Evolutionary conservation across 495 filamentous ascomycete genomes (phyloP), one percentile per base, ranked within the genome.

Genomic region (Saxophila tyrrhenica): DNA sequence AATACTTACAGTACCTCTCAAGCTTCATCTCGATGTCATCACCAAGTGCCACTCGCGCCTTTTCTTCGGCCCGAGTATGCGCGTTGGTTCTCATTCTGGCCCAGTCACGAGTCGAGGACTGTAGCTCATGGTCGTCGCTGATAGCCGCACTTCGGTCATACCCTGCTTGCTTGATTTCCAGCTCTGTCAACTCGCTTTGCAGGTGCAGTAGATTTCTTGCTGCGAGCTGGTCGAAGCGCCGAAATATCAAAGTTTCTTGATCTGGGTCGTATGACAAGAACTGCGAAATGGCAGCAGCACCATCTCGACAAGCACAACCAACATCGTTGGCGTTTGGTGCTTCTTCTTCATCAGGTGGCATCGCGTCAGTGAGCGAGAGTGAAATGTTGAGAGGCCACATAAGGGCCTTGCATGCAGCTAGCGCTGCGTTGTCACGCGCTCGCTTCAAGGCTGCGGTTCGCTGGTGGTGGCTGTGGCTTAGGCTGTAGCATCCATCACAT

Each of bases 101-200:
- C 29, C 29, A 35, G 29, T 35, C 29, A 5, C 29, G 29, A 13
- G 5, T 35, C 29, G 29, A 35, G 7, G 13, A 35, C 13, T 5
- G 29, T 13, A 35, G 29, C 13, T 35, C 29, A 7, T 5, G 7
- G 13, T 35, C 7, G 29, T 35, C 7, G 13, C 29, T 35, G 5
- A 35, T 35, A 5, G 29, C 29, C 5, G 29, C 29, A 35, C 13
- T 7, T 35, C 13, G 5, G 29, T 51, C 48, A 25, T 39, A 13
- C 3, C 2, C 21, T 3, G 13, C 7, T 20, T 23, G 49, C 15
- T 20, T 22, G 5, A 5, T 16, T 20, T 53, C 38, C 9, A 53
- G 39, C 5, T 53, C 51, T 7, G 23, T 45, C 5, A 53, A 21
- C 39, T 53, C 51, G 38, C 38, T 45, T 35, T 53, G 51, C 7